Base-by-base conservation (phyloP, 305 asterid species). In the Plantago coronopus region DNA sequence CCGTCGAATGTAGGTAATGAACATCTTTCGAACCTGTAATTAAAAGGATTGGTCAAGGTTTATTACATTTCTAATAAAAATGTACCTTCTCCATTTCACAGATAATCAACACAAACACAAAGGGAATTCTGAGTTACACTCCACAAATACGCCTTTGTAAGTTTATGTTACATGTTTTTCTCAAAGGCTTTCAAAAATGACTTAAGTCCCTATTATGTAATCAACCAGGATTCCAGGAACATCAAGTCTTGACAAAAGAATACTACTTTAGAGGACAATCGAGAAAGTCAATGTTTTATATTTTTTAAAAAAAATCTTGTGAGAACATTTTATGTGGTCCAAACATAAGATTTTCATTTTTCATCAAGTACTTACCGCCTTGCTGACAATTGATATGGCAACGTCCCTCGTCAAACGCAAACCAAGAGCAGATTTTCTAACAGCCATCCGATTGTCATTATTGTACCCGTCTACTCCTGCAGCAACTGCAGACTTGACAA, bases 351-450 rank as follows among this genome's bases (percentile, higher is more conserved):
- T 3, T 10, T 34, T 50, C 50, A 50, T 62, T n/a, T n/a, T n/a
- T n/a, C n/a, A n/a, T n/a, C n/a, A 22, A 23, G 71, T 55, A 87
- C 97, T 83, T 81, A 93, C 99, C 21, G 94, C 96, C 79, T 89
- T 87, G 71, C 95, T 69, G 65, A 88, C 96, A 72, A 89, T 85
- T 65, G 89, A 80, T 73, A 93, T 78, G 29, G 95, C 97, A 74
- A 81, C 83, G 58, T 83, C 99, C 79, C 97, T 87, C 23, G 86
- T 87, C 81, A 94, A 78, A 59, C 96, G 96, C 76, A 94, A 67
- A 66, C 97, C 95, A 72, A 81, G 87, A 14, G 97, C 99, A 72
- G 96, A 89, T 70, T 94, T 94, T 76, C 88, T 76, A 75, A 94
- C 96, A 38, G 87, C 58, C 67, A 87, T 85, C 76, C 69, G 76